Evolutionary conservation across 2,329 filamentous ascomycete species (phyloP).

Genomic region (Nemania abortiva): DNA sequence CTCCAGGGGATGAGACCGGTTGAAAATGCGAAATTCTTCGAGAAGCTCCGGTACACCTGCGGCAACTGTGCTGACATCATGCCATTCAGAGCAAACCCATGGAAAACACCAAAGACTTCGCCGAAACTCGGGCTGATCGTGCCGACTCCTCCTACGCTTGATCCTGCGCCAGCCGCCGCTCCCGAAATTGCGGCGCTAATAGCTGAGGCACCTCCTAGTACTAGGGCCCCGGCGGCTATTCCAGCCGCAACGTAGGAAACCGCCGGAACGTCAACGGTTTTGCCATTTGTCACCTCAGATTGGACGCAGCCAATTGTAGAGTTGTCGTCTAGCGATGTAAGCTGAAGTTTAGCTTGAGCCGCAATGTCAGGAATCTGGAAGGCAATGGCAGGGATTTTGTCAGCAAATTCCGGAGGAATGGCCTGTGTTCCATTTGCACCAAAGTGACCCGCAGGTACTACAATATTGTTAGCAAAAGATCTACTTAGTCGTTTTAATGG

Average conservation of each 20-base stretch:
- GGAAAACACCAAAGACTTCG: constrained; percentile 90
- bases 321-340: constrained; percentile 71
- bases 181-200: constrained; percentile 70
- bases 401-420: constrained; percentile 78
- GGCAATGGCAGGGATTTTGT: constrained; percentile 85
- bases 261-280: constrained; percentile 78
- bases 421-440: constrained; percentile 76
- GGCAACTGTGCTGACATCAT: constrained; percentile 95
- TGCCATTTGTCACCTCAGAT: constrained; percentile 87
- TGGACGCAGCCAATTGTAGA: constrained; percentile 83
- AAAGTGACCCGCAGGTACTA: constrained; percentile 81
- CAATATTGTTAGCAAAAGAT: constrained; percentile 41
- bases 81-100: constrained; percentile 93
- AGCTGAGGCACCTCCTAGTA: constrained; percentile 79
- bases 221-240: constrained; percentile 84
- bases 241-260: constrained; percentile 88
- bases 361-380: constrained; percentile 93
- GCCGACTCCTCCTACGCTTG: constrained; percentile 68
- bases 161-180: constrained; percentile 65
- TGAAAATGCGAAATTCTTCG: constrained; percentile 94
- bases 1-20: constrained; percentile 86
- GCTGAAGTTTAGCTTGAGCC: constrained; percentile 82
- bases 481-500: background rate
- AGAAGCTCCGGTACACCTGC: constrained; percentile 86
- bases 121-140: constrained; percentile 84